phyloP scores from a whole-genome alignment of 208 protist genomes.

The Trypanosoma brucei region DNA sequence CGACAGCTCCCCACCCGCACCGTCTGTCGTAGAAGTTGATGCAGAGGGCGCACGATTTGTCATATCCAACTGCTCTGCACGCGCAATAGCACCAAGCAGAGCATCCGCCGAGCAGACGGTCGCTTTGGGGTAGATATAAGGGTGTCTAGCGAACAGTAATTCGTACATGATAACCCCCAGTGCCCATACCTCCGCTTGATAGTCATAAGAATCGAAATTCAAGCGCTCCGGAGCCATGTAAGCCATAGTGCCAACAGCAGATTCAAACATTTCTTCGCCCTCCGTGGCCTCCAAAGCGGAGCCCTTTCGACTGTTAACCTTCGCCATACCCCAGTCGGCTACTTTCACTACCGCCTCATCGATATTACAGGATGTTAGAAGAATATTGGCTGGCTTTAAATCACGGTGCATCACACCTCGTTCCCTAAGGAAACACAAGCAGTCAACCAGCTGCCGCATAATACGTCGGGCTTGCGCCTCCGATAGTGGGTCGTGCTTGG shows the following conservation, averaged over 20 bases:
- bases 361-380: constrained; percentile 50
- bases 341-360: constrained; percentile 55
- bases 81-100: constrained; percentile 17
- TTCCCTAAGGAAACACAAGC: constrained; percentile 38
- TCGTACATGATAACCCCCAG: constrained; percentile 78
- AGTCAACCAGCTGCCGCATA: constrained; percentile 64
- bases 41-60: neutral
- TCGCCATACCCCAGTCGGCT: constrained; percentile 74
- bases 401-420: constrained; percentile 80
- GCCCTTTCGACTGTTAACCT: constrained; percentile 4
- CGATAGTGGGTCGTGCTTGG: constrained; percentile 14
- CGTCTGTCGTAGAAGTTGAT: neutral
- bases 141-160: constrained; percentile 51
- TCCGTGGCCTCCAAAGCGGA: neutral
- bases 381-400: constrained; percentile 85
- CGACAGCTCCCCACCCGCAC: neutral
- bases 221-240: constrained; percentile 82
- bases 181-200: constrained; percentile 74
- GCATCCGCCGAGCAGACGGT: constrained; percentile 32
- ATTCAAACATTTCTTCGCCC: constrained; percentile 38
- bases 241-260: constrained; percentile 48
- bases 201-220: constrained; percentile 44
- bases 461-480: constrained; percentile 34
- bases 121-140: constrained; percentile 18
- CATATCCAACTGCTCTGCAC: constrained; percentile 21